These are phyloP conservation scores for Alternaria hordeiaustralica DNA, from an alignment of 2,329 filamentous ascomycete species.

Conservation along the genomic window DNA sequence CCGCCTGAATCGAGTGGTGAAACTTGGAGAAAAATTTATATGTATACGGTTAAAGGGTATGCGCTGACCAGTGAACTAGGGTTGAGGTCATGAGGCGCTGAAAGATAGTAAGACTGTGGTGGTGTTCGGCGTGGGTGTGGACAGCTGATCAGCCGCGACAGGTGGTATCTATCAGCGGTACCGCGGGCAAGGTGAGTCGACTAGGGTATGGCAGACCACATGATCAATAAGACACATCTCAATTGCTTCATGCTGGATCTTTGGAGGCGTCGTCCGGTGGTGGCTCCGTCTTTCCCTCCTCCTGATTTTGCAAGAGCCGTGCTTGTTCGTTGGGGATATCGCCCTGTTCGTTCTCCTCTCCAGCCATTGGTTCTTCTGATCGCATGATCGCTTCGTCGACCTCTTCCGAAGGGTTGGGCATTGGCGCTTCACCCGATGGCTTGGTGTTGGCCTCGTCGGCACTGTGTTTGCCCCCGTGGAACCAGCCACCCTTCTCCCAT, in stretches of 20 bases:
- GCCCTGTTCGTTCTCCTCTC: conserved; percentile 19
- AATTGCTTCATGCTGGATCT: conserved; percentile 4
- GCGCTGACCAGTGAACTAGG: not conserved
- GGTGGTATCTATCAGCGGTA: not conserved
- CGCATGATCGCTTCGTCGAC: conserved; percentile 24
- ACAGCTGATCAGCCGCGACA: too few relatives aligned
- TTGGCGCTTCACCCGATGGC: conserved; percentile 32
- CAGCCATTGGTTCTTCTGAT: conserved; percentile 29
- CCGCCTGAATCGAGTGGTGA: not conserved
- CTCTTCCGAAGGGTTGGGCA: conserved; percentile 26
- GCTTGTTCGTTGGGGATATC: conserved; percentile 31
- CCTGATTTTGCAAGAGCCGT: conserved; percentile 22
- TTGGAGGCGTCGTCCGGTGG: not conserved
- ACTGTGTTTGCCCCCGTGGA: conserved; percentile 55
- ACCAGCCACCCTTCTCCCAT: conserved; percentile 92
- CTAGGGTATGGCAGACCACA: not conserved
- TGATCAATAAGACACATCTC: not conserved
- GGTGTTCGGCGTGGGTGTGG: not conserved
- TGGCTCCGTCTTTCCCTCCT: conserved; percentile 14
- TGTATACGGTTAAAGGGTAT: not conserved
- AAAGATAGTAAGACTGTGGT: not conserved
- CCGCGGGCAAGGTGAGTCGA: not conserved
- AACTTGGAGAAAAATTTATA: not conserved
- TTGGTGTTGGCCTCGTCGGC: conserved; percentile 48
- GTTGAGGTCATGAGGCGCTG: not conserved